A percentile compares a stretch with the other conserved stretches of the same genome.
Evolutionary conservation across 2,329 filamentous ascomycete species (phyloP).

Genomic region (Alternaria brassicae): DNA sequence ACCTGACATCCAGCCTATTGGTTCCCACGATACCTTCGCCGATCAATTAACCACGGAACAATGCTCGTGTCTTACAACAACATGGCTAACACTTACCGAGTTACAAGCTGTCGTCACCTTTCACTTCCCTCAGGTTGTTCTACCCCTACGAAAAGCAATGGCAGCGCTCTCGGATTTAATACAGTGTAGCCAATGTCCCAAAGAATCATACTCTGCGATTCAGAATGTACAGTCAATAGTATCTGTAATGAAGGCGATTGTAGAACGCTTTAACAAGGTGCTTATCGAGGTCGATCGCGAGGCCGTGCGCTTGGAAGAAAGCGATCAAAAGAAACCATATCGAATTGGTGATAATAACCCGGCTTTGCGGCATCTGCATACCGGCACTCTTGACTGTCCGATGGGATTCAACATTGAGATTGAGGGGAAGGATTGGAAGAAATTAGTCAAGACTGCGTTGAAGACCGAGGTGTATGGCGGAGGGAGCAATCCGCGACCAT

Average conservation of each 20-base stretch:
- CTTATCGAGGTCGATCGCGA: conserved; percentile 53
- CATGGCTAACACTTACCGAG: conserved; percentile 54
- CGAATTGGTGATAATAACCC: conserved; percentile 54
- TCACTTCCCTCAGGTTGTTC: conserved; percentile 54
- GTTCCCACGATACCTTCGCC: conserved; percentile 1
- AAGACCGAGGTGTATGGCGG: conserved; percentile 54
- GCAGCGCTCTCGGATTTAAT: conserved; percentile 50
- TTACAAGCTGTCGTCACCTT: conserved; percentile 50
- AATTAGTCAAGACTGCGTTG: conserved; percentile 55
- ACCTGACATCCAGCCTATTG: neutral
- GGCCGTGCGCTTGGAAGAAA: conserved; percentile 39
- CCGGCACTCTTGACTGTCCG: conserved; percentile 52
- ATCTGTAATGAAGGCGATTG: conserved; percentile 52
- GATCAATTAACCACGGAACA: conserved; percentile 20
- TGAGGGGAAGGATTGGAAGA: conserved; percentile 53
- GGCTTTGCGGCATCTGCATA: conserved; percentile 52
- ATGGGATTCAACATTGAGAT: conserved; percentile 56
- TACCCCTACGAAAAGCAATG: conserved; percentile 53
- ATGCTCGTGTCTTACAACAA: conserved; percentile 56
- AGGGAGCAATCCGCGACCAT: conserved; percentile 33
- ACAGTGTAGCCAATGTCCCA: conserved; percentile 53
- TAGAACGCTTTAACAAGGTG: conserved; percentile 52
- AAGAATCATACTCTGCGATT: conserved; percentile 51
- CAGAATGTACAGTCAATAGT: conserved; percentile 56
- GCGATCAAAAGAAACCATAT: conserved; percentile 51